Conservation (phyloP, 2,329 filamentous ascomycete genomes). For the Pseudogymnoascus sp. region DNA sequence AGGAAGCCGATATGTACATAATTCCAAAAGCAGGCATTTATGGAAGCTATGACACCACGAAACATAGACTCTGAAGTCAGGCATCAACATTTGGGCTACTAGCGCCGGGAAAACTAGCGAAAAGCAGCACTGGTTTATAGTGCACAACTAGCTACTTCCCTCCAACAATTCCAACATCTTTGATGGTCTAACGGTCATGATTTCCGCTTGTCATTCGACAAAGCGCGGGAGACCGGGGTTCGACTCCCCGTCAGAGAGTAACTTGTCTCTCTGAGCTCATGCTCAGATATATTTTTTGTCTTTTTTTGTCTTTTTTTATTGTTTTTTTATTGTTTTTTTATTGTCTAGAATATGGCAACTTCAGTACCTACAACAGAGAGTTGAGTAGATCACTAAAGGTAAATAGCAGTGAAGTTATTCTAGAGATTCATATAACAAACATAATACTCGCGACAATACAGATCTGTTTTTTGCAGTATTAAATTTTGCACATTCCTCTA, state of each 20-base stretch:
- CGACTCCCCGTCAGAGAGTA: slow-evolving; percentile 24
- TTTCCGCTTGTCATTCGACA: not conserved
- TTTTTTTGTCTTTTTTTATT: not conserved
- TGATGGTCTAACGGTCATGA: slow-evolving; percentile 25
- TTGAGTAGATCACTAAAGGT: no score
- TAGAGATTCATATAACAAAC: no score
- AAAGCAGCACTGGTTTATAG: not conserved
- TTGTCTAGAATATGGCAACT: not conserved
- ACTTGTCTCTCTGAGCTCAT: no score
- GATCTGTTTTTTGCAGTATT: not conserved
- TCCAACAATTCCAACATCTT: slow-evolving; percentile 10
- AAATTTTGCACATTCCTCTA: not conserved
- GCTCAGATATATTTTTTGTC: no score
- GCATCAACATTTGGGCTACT: not conserved
- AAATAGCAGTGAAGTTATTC: no score
- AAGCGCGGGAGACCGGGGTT: slow-evolving; percentile 17
- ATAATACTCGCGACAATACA: no score
- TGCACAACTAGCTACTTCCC: not conserved
- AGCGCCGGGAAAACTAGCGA: not conserved
- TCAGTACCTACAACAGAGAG: no score
- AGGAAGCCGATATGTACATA: not conserved
- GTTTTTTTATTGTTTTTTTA: not conserved
- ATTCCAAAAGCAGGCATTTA: not conserved
- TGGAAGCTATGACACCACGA: not conserved
- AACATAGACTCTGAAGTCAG: not conserved